Evolutionary conservation across 345 rosid species (phyloP).

Genomic region (Gossypium turneri): DNA sequence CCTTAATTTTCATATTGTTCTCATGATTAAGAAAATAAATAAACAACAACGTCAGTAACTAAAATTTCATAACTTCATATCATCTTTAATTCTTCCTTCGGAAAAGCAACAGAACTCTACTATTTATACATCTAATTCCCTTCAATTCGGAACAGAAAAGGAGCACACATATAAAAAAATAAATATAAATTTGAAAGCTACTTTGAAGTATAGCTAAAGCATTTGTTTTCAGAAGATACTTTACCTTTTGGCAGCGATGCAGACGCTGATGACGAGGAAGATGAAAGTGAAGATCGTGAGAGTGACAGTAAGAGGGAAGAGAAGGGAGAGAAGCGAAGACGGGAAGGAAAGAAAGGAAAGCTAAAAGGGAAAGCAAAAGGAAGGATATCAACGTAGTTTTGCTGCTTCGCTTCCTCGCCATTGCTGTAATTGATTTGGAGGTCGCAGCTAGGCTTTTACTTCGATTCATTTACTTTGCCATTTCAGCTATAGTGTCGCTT

Average conservation of each 20-base stretch:
- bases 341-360: constrained; percentile 43
- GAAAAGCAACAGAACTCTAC: background rate
- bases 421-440: background rate
- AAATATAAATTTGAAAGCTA: background rate
- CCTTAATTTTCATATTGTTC: background rate
- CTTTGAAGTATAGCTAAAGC: constrained; percentile 1
- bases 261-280: constrained; percentile 17
- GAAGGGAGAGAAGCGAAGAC: constrained; percentile 71
- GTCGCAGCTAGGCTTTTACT: constrained; percentile 4
- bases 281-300: constrained; percentile 13
- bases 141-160: background rate
- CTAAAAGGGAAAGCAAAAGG: constrained; percentile 35
- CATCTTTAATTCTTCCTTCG: background rate
- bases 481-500: background rate
- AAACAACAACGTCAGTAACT: background rate
- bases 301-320: constrained; percentile 27
- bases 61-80: background rate
- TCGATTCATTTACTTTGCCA: background rate
- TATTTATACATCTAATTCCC: background rate
- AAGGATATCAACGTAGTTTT: constrained; percentile 31
- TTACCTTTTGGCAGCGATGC: constrained; percentile 29
- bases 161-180: too few species aligned
- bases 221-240: background rate
- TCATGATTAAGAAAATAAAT: background rate
- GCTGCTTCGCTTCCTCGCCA: constrained; percentile 34